These are phyloP conservation scores for Botrytis porri DNA, from an alignment of 2,329 filamentous ascomycete species.

Conservation along the genomic window DNA sequence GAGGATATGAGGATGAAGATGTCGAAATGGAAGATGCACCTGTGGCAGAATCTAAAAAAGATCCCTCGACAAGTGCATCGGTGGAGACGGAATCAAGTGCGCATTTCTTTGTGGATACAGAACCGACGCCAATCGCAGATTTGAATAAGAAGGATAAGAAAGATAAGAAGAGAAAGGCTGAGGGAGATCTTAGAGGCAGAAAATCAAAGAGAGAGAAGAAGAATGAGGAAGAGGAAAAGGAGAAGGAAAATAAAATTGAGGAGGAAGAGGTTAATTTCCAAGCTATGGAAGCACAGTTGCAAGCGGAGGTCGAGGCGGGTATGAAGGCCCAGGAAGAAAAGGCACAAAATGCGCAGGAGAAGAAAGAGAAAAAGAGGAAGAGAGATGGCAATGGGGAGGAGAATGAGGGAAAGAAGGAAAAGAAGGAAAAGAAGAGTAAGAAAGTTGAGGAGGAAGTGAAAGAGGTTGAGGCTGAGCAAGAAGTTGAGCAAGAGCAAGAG, in stretches of 20 bases:
- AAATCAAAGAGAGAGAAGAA: constrained; percentile 67
- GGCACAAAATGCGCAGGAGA: constrained; percentile 21
- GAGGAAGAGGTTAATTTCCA: constrained; percentile 28
- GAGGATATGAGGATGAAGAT: constrained; percentile 15
- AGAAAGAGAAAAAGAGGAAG: constrained; percentile 25
- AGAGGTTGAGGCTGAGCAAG: constrained; percentile 3
- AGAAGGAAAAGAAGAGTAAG: constrained; percentile 22
- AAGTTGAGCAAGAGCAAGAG: constrained; percentile 10
- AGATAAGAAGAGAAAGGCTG: neutral
- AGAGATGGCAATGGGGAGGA: constrained; percentile 17
- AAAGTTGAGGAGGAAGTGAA: constrained; percentile 2
- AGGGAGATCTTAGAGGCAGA: neutral
- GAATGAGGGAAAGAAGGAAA: constrained; percentile 20
- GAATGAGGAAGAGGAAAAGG: neutral
- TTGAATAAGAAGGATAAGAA: constrained; percentile 26
- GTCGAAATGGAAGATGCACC: constrained; percentile 19
- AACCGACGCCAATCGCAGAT: constrained; percentile 28
- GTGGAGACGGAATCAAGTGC: constrained; percentile 26
- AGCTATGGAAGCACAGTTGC: constrained; percentile 27
- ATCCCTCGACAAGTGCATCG: neutral
- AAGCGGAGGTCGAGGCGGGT: constrained; percentile 30
- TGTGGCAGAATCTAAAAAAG: neutral
- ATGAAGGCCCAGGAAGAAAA: constrained; percentile 24
- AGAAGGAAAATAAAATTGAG: constrained; percentile 53
- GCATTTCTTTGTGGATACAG: constrained; percentile 31